Evolutionary conservation across 371 early-diverging fungal species (phyloP).

Genomic region (Basidiobolus meristosporus): DNA sequence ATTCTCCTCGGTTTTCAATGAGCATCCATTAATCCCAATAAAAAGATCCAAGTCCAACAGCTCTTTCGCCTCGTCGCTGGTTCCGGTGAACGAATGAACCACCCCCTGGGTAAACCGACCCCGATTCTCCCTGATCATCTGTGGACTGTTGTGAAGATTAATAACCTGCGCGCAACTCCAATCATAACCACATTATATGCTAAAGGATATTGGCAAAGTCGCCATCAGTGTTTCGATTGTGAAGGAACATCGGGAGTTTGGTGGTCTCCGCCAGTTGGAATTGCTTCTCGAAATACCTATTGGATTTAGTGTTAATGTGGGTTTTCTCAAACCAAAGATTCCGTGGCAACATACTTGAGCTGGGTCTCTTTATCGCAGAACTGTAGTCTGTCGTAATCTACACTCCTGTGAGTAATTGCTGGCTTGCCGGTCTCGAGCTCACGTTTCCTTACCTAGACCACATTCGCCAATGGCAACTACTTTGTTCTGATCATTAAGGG

Average conservation of each 20-base stretch:
- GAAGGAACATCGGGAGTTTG: constrained; percentile 72
- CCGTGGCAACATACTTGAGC: constrained; percentile 13
- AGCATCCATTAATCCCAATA: constrained; percentile 96
- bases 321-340: neutral
- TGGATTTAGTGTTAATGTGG: neutral
- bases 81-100: constrained; percentile 89
- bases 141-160: constrained; percentile 2
- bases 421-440: neutral
- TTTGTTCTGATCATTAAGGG: constrained; percentile 13
- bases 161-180: too few relatives aligned
- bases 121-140: constrained; percentile 37
- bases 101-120: constrained; percentile 57
- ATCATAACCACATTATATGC: neutral
- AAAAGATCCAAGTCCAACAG: constrained; percentile 61
- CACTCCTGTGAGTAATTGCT: too few relatives aligned
- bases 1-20: constrained; percentile 76
- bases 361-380: constrained; percentile 66
- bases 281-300: constrained; percentile 45
- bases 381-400: constrained; percentile 76
- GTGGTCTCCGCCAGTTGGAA: constrained; percentile 62
- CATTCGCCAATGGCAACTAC: constrained; percentile 87
- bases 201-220: constrained; percentile 27
- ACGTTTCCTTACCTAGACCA: constrained; percentile 34
- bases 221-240: constrained; percentile 59
- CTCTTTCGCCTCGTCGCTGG: constrained; percentile 49